Evolutionary conservation across 805 yeast genomes (phyloP).

Genomic region (Kodamaea kakaduensis): DNA sequence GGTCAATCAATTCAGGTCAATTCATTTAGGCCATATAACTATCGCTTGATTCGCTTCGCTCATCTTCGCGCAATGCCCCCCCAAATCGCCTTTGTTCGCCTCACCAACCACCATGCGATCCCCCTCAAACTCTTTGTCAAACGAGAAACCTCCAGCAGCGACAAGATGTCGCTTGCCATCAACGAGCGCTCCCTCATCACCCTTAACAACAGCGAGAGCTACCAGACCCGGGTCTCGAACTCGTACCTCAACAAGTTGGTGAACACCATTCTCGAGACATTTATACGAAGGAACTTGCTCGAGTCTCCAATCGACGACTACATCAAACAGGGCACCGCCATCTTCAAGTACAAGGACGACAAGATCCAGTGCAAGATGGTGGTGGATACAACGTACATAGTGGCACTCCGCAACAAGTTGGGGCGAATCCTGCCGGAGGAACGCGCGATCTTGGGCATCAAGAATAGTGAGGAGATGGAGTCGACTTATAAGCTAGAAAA

Average conservation of each 20-base stretch:
- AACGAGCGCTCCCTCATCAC: conserved; percentile 14
- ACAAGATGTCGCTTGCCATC: conserved; percentile 13
- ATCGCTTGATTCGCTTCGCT: too few relatives aligned
- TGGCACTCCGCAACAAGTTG: conserved; percentile 5
- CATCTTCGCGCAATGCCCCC: too few relatives aligned
- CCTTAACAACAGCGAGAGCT: conserved; percentile 12
- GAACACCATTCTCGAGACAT: conserved; percentile 7
- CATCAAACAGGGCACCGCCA: conserved; percentile 2
- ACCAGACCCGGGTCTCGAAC: conserved; percentile 14
- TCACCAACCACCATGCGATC: conserved; percentile 4
- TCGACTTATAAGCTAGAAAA: conserved; percentile 3
- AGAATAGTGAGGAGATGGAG: conserved; percentile 5
- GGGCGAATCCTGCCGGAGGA: conserved; percentile 5
- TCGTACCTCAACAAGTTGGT: conserved; percentile 12
- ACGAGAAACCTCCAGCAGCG: neutral
- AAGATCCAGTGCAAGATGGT: conserved; percentile 10
- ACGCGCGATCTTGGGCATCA: conserved; percentile 6
- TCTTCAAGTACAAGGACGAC: conserved; percentile 5
- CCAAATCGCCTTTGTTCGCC: conserved; percentile 11
- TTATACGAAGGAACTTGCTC: conserved; percentile 8
- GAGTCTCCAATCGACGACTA: conserved; percentile 9
- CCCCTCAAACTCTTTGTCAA: conserved; percentile 14
- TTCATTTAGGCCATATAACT: too few relatives aligned
- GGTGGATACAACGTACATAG: conserved; percentile 6
- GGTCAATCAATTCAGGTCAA: neutral